phyloP scores from a whole-genome alignment of 75 land plant species.

The Pinus taeda region DNA sequence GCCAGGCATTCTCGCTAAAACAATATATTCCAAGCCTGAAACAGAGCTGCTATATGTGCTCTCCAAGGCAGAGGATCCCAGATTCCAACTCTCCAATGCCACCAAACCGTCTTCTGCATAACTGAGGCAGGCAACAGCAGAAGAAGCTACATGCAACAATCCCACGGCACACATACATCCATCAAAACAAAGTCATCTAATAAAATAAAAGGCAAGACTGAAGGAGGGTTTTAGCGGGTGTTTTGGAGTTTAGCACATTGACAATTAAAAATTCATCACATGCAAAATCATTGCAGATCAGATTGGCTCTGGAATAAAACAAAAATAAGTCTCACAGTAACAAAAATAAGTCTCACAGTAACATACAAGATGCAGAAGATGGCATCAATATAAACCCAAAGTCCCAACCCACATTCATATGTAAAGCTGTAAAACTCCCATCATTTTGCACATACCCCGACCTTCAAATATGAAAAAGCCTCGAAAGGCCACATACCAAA shows the following conservation, averaged over 20 bases:
- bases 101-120: background rate
- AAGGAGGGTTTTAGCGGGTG: background rate
- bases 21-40: background rate
- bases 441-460: background rate
- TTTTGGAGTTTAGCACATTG: constrained; percentile 5
- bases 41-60: background rate
- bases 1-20: background rate
- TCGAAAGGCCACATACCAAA: background rate
- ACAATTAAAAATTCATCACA: too few species aligned
- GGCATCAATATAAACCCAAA: background rate
- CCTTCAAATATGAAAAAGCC: background rate
- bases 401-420: background rate
- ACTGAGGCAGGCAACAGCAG: background rate
- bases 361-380: background rate
- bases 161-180: too few species aligned
- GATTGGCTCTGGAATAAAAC: background rate
- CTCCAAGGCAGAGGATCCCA: background rate
- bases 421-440: background rate
- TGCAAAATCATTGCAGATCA: background rate
- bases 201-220: background rate
- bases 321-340: background rate
- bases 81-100: background rate
- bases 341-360: background rate
- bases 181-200: background rate
- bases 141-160: background rate